phyloP scores from a whole-genome alignment of 129 eudicot genomes.

The Centrapalus pauciflorus region DNA sequence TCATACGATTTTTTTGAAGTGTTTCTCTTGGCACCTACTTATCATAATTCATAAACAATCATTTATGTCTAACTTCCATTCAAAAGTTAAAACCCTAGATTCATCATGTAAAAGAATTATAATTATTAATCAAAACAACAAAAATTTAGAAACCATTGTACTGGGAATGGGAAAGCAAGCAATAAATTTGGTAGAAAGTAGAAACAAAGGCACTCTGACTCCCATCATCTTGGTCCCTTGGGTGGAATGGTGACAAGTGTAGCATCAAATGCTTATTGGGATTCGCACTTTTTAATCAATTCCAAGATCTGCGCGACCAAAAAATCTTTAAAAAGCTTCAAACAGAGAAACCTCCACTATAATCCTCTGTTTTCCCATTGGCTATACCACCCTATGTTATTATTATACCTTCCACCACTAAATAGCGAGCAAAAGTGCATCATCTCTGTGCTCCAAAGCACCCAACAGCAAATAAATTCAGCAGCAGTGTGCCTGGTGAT shows the following conservation, averaged over 20 bases:
- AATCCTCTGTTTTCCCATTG: conserved; percentile 29
- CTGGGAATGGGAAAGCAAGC: no score
- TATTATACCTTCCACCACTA: conserved; percentile 12
- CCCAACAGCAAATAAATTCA: conserved; percentile 24
- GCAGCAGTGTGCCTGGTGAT: conserved; percentile 11
- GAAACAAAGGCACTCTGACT: not conserved
- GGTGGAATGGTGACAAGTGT: conserved; percentile 37
- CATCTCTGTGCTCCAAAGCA: conserved; percentile 4
- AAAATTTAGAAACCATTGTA: not conserved
- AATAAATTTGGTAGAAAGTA: not conserved
- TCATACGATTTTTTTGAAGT: no score
- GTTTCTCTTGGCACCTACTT: no score
- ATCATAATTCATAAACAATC: no score
- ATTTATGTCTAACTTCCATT: no score
- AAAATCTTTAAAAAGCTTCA: conserved; percentile 13
- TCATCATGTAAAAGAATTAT: no score
- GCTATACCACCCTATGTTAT: conserved; percentile 21
- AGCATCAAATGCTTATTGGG: conserved; percentile 50
- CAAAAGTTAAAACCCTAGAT: no score
- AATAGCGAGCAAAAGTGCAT: conserved; percentile 9
- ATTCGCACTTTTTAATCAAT: conserved; percentile 46
- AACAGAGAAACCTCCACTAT: not conserved
- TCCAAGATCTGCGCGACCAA: conserved; percentile 51
- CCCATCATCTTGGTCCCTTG: not conserved
- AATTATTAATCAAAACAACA: not conserved